These are phyloP conservation scores for Gossypium thurberi DNA, from an alignment of 345 rosid genomes.

Conservation along the genomic window DNA sequence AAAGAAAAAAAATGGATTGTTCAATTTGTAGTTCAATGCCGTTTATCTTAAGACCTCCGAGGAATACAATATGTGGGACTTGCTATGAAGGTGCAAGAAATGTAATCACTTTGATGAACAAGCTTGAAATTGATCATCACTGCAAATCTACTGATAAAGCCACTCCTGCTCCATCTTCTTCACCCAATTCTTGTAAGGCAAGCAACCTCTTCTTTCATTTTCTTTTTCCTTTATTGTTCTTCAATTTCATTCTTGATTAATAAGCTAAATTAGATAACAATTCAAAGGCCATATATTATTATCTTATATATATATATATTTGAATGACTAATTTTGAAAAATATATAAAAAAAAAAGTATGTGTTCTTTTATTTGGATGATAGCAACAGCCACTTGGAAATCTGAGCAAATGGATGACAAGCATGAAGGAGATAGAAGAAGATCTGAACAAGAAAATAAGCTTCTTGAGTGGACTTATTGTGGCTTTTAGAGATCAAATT, in stretches of 20 bases:
- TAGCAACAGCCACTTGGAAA: constrained; percentile 47
- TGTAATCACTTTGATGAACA: constrained; percentile 45
- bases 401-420: constrained; percentile 55
- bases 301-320: no score
- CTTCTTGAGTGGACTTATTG: constrained; percentile 47
- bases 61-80: constrained; percentile 72
- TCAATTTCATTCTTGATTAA: no score
- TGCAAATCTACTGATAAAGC: constrained; percentile 13
- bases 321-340: background rate
- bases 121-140: constrained; percentile 36
- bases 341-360: background rate
- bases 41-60: constrained; percentile 64
- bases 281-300: no score
- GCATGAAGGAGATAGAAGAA: constrained; percentile 54
- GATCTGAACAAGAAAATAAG: constrained; percentile 52
- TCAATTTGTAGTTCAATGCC: constrained; percentile 76
- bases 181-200: constrained; percentile 57
- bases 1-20: constrained; percentile 53
- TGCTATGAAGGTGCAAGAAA: constrained; percentile 70
- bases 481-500: constrained; percentile 43
- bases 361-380: background rate
- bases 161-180: constrained; percentile 15
- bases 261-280: no score
- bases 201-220: constrained; percentile 22
- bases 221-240: background rate